These are phyloP conservation scores for Calonectria hawksworthii DNA, from an alignment of 2,329 filamentous ascomycete genomes.

Conservation along the genomic window DNA sequence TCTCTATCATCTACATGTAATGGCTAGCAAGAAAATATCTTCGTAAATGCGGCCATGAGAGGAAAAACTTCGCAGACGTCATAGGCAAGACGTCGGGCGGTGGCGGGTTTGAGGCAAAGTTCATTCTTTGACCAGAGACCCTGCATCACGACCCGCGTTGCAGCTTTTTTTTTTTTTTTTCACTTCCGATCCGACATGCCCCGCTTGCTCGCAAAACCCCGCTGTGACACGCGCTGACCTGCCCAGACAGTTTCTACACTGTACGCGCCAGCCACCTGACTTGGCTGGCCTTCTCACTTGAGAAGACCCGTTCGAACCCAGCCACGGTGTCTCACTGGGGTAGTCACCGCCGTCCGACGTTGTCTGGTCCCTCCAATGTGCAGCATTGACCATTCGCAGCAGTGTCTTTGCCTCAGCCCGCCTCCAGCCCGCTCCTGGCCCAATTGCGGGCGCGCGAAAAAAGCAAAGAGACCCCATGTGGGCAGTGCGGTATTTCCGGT, in stretches of 20 bases:
- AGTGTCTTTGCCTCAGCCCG: background rate
- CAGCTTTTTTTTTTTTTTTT: background rate
- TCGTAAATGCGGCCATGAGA: background rate
- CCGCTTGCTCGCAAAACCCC: slow-evolving; percentile 36
- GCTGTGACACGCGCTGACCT: slow-evolving; percentile 29
- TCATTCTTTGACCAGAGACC: background rate
- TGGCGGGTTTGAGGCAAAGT: background rate
- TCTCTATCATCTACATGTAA: too few species aligned
- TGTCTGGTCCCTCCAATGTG: background rate
- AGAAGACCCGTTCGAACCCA: slow-evolving; percentile 26
- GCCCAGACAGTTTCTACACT: slow-evolving; percentile 30
- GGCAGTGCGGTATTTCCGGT: background rate
- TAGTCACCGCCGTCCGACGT: background rate
- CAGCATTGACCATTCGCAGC: background rate
- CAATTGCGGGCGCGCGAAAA: slow-evolving; percentile 20
- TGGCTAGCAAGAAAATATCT: background rate
- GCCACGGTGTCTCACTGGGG: slow-evolving; percentile 7
- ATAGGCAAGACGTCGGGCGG: background rate
- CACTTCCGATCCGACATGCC: slow-evolving; percentile 41
- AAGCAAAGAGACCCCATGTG: background rate
- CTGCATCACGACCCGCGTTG: background rate
- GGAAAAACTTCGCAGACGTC: background rate
- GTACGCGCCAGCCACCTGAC: slow-evolving; percentile 24
- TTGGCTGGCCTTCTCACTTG: background rate
- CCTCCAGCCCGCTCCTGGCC: background rate